Evolutionary conservation across 495 filamentous ascomycete species (phyloP).

Genomic region (Pseudotulostoma volvatum): DNA sequence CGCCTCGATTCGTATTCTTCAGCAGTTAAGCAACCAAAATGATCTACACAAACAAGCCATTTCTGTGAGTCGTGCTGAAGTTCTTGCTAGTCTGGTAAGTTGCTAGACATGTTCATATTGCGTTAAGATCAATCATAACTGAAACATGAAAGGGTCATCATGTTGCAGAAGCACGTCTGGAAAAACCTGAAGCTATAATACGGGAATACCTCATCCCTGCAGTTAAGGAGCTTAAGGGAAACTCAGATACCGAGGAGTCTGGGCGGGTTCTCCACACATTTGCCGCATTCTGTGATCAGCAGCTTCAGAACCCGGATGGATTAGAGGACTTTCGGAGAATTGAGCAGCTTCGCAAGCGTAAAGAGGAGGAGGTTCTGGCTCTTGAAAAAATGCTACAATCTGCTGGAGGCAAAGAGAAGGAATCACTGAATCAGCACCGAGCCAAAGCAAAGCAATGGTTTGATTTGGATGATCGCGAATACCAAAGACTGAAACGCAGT

Average conservation of each 20-base stretch:
- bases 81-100: constrained; percentile 75
- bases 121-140: constrained; percentile 3
- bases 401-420: constrained; percentile 34
- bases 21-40: constrained; percentile 46
- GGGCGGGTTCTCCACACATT: constrained; percentile 89
- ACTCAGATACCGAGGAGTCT: constrained; percentile 51
- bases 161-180: constrained; percentile 79
- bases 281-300: constrained; percentile 85
- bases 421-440: constrained; percentile 26
- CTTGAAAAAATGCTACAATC: constrained; percentile 40
- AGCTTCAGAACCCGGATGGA: constrained; percentile 68
- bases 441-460: constrained; percentile 75
- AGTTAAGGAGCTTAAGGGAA: constrained; percentile 61
- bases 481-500: constrained; percentile 54
- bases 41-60: constrained; percentile 54
- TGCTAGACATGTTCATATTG: constrained; percentile 10
- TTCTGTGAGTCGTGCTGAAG: constrained; percentile 54
- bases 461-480: constrained; percentile 72
- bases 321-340: constrained; percentile 74
- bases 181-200: constrained; percentile 82
- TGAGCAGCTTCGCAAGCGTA: constrained; percentile 61
- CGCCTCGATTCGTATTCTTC: constrained; percentile 79
- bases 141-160: constrained; percentile 45
- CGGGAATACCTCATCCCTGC: constrained; percentile 67
- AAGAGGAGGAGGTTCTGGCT: constrained; percentile 58